Conservation (phyloP, 2,329 filamentous ascomycete species). For the Cordyceps cateniannulata region DNA sequence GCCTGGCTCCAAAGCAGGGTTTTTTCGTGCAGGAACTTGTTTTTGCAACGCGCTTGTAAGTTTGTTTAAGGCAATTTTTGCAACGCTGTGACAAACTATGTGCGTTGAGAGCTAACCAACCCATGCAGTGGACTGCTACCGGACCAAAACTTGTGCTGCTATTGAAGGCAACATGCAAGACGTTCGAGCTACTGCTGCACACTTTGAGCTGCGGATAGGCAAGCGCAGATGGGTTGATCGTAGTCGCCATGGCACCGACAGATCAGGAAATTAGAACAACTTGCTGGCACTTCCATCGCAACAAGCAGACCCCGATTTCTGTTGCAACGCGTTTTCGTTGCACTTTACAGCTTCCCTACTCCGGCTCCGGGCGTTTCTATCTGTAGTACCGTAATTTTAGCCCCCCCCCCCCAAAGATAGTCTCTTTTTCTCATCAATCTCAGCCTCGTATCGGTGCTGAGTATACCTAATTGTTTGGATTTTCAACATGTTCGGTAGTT, state of each 20-base stretch:
- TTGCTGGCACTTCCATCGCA: not conserved
- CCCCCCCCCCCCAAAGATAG: not conserved
- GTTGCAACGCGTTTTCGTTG: not conserved
- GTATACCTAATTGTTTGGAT: not conserved
- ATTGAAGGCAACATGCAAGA: constrained; percentile 77
- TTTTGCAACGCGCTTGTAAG: constrained; percentile 87
- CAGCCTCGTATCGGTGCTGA: not conserved
- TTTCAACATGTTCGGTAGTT: not conserved
- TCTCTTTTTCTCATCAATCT: not conserved
- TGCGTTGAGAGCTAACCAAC: constrained; percentile 10
- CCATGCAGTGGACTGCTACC: constrained; percentile 77
- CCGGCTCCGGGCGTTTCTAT: not conserved
- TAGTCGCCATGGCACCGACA: constrained; percentile 27
- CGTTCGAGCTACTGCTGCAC: constrained; percentile 64
- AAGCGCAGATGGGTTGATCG: constrained; percentile 70
- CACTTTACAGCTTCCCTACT: not conserved
- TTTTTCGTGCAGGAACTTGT: constrained; percentile 79
- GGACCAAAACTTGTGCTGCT: constrained; percentile 80
- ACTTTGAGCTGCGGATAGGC: constrained; percentile 83
- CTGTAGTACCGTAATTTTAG: not conserved
- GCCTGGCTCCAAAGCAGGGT: constrained; percentile 93
- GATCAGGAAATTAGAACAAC: not conserved
- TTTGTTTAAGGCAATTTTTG: constrained; percentile 22
- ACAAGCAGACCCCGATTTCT: not conserved
- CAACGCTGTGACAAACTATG: not conserved